These are phyloP conservation scores for Myrica gale DNA, from an alignment of 306 rosid genomes.

Conservation along the genomic window DNA sequence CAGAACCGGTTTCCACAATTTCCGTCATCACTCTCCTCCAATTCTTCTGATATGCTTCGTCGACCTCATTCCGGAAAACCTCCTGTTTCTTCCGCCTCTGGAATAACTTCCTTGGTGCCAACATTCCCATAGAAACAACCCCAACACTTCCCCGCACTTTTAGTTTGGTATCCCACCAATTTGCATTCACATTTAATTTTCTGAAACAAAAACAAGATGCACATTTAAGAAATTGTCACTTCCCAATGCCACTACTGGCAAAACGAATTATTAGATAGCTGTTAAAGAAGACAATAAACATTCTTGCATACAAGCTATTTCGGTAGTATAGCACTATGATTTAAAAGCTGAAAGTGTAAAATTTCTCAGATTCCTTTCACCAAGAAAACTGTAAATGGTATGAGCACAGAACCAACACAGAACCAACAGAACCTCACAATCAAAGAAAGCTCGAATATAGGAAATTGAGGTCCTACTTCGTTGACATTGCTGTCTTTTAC, in stretches of 20 bases:
- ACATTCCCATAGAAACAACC: slow-evolving; percentile 74
- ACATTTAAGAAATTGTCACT: too few relatives aligned
- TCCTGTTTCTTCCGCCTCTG: slow-evolving; percentile 61
- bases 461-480: too few relatives aligned
- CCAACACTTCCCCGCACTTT: slow-evolving; percentile 47
- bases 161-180: slow-evolving; percentile 39
- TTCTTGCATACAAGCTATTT: not conserved
- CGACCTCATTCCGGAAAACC: slow-evolving; percentile 66
- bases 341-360: too few relatives aligned
- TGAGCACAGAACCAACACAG: too few relatives aligned
- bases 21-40: slow-evolving; percentile 83
- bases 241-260: not conserved
- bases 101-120: slow-evolving; percentile 75
- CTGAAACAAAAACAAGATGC: slow-evolving; percentile 31
- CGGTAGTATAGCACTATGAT: too few relatives aligned
- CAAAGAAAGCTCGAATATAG: not conserved
- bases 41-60: slow-evolving; percentile 78
- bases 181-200: slow-evolving; percentile 34
- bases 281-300: not conserved
- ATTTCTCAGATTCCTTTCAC: too few relatives aligned
- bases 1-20: slow-evolving; percentile 74
- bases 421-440: too few relatives aligned
- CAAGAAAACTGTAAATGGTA: too few relatives aligned
- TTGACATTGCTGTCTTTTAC: not conserved
- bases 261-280: not conserved